Evolutionary conservation across 1,284 basidiomycete genomes (phyloP).

Genomic region (Anthracocystis setariae): DNA sequence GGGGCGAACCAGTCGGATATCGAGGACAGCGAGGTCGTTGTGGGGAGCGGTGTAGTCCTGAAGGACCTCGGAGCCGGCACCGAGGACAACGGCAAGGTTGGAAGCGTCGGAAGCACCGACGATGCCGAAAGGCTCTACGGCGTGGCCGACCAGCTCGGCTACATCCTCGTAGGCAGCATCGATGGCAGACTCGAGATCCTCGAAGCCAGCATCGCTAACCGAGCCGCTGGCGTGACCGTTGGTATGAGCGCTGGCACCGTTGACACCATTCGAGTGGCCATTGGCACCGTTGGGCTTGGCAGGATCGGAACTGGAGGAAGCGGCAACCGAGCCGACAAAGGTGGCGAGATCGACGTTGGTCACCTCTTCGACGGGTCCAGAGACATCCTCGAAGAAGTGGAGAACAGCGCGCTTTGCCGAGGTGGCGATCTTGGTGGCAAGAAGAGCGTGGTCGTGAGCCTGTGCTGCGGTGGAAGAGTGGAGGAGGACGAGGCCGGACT

Average conservation of each 20-base stretch:
- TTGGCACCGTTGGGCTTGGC: slow-evolving; percentile 68
- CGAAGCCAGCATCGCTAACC: slow-evolving; percentile 44
- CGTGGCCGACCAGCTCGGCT: slow-evolving; percentile 52
- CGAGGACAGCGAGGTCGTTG: slow-evolving; percentile 74
- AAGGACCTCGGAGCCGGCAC: slow-evolving; percentile 54
- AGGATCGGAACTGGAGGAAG: slow-evolving; percentile 62
- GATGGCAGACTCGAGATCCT: slow-evolving; percentile 50
- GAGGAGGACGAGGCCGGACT: slow-evolving; percentile 74
- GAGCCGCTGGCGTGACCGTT: slow-evolving; percentile 42
- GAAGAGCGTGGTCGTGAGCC: slow-evolving; percentile 78
- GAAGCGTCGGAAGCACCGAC: slow-evolving; percentile 47
- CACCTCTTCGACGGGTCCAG: slow-evolving; percentile 57
- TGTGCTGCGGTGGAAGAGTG: slow-evolving; percentile 76
- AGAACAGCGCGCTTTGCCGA: slow-evolving; percentile 76
- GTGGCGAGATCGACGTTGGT: slow-evolving; percentile 65
- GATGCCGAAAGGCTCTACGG: slow-evolving; percentile 57
- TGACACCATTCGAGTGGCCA: slow-evolving; percentile 66
- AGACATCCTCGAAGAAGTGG: slow-evolving; percentile 77
- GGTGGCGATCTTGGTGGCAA: slow-evolving; percentile 77
- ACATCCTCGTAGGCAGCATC: slow-evolving; percentile 54
- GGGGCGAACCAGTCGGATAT: slow-evolving; percentile 80
- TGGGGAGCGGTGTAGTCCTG: slow-evolving; percentile 67
- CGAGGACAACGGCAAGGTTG: slow-evolving; percentile 61
- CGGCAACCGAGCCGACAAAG: slow-evolving; percentile 41
- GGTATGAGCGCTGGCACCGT: slow-evolving; percentile 51